These are phyloP conservation scores for Tetrapisispora iriomotensis DNA, from an alignment of 805 yeast genomes.

Conservation along the genomic window DNA sequence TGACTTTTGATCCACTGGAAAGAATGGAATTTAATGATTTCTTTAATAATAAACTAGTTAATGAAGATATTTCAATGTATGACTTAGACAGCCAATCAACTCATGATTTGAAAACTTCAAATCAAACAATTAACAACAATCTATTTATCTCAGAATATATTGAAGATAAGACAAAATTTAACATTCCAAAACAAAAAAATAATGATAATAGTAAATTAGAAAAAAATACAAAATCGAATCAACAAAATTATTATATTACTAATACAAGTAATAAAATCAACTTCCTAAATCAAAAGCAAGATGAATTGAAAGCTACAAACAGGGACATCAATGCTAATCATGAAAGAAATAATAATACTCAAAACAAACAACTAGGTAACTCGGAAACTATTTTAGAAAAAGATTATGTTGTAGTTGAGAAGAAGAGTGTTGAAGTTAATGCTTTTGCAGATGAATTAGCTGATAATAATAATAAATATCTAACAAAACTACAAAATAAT, in stretches of 20 bases:
- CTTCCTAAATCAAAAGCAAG: background rate
- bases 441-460: constrained; percentile 91
- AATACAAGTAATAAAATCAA: background rate
- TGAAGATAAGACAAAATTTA: background rate
- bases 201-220: background rate
- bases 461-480: constrained; percentile 1
- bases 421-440: constrained; percentile 89
- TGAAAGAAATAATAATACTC: background rate
- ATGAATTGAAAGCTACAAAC: background rate
- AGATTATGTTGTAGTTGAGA: constrained; percentile 92
- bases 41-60: constrained; percentile 62
- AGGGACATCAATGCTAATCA: background rate
- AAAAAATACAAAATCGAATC: background rate
- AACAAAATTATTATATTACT: background rate
- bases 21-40: constrained; percentile 85
- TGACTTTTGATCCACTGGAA: constrained; percentile 78
- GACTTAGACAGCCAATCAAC: constrained; percentile 36
- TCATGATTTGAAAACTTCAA: constrained; percentile 49
- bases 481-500: background rate
- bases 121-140: constrained; percentile 54
- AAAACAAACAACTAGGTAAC: background rate
- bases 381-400: constrained; percentile 54
- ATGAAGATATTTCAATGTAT: constrained; percentile 36
- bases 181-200: constrained; percentile 31
- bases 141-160: constrained; percentile 74